These are phyloP conservation scores for Medicago truncatula DNA, from an alignment of 306 rosid species.

Conservation along the genomic window DNA sequence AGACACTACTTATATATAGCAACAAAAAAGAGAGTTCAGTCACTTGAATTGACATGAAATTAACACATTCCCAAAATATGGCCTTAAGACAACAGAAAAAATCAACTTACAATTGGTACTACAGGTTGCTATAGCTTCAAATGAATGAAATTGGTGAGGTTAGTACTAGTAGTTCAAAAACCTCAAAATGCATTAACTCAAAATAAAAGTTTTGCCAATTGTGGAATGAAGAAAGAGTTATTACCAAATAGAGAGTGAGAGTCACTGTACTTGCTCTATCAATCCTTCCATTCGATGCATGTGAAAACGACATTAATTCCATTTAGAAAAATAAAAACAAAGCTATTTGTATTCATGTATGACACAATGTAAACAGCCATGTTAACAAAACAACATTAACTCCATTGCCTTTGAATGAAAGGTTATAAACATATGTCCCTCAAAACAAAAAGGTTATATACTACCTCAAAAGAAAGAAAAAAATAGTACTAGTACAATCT, in stretches of 20 bases:
- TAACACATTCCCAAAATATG: neutral
- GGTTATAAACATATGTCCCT: too few relatives aligned
- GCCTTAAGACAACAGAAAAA: too few relatives aligned
- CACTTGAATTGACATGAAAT: slow-evolving; percentile 29
- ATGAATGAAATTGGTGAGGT: neutral
- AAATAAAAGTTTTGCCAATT: neutral
- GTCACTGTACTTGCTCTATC: neutral
- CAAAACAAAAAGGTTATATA: too few relatives aligned
- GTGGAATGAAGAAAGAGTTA: slow-evolving; percentile 8
- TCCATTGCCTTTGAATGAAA: too few relatives aligned
- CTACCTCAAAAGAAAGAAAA: too few relatives aligned
- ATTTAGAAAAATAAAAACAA: neutral
- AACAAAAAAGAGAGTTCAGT: neutral
- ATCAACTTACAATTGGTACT: too few relatives aligned
- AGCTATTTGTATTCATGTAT: neutral
- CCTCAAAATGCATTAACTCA: neutral
- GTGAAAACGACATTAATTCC: slow-evolving; percentile 10
- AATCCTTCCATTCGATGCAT: neutral
- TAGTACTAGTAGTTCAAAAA: neutral
- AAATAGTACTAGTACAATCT: too few relatives aligned
- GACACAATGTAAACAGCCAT: neutral
- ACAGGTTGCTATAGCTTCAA: too few relatives aligned
- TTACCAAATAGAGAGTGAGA: neutral
- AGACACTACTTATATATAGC: neutral
- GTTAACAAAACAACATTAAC: too few relatives aligned